These are phyloP conservation scores for Phoma sp. DNA, from an alignment of 2,329 filamentous ascomycete species.

Conservation along the genomic window DNA sequence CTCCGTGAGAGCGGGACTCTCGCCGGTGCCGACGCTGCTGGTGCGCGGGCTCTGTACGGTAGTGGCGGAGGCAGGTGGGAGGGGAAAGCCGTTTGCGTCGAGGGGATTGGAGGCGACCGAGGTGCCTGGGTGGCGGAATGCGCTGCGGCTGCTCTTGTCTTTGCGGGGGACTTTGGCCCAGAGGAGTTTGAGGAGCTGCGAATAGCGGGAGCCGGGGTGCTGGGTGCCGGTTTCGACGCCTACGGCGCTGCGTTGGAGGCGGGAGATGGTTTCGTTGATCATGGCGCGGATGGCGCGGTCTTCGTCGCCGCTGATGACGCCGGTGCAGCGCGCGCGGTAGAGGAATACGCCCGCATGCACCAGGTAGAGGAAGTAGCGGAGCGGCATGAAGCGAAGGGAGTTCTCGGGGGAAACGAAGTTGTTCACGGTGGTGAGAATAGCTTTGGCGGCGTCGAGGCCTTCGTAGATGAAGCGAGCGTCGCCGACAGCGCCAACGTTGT, in stretches of 20 bases:
- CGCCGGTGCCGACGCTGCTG: conserved; percentile 46
- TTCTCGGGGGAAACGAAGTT: conserved; percentile 58
- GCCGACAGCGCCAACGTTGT: conserved; percentile 57
- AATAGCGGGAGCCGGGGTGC: conserved; percentile 56
- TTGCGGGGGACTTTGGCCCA: conserved; percentile 55
- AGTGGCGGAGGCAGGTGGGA: conserved; percentile 22
- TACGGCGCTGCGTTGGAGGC: conserved; percentile 53
- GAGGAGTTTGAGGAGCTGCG: conserved; percentile 54
- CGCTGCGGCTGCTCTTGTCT: conserved; percentile 33
- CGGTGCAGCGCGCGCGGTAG: conserved; percentile 56
- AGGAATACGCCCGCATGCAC: conserved; percentile 58
- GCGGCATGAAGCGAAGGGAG: conserved; percentile 55
- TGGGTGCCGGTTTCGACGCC: conserved; percentile 46
- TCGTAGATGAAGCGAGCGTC: conserved; percentile 60
- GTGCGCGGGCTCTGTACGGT: conserved; percentile 41
- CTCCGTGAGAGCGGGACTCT: conserved; percentile 53
- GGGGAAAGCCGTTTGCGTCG: conserved; percentile 34
- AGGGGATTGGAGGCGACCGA: conserved; percentile 35
- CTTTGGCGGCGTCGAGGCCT: conserved; percentile 57
- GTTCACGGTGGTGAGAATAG: conserved; percentile 57
- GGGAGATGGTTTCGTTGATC: conserved; percentile 54
- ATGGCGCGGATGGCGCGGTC: conserved; percentile 55
- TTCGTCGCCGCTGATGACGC: conserved; percentile 56
- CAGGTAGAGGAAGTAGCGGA: conserved; percentile 57
- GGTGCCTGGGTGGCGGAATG: conserved; percentile 43